phyloP scores from a whole-genome alignment of 2,329 filamentous ascomycete species.

The Fusarium continuum region DNA sequence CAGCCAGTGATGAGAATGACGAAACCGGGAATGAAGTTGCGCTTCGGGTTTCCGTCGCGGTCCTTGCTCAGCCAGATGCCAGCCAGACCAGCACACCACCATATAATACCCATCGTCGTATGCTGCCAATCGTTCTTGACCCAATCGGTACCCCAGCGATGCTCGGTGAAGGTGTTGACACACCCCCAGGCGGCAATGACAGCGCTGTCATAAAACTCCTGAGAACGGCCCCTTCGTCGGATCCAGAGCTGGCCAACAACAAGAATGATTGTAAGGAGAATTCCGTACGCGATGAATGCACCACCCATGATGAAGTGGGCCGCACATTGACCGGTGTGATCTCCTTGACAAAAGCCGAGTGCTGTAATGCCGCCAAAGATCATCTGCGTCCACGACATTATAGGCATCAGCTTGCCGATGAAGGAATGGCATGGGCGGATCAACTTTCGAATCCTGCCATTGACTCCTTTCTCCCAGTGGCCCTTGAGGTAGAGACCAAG shows the following conservation, averaged over 20 bases:
- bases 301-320: constrained; percentile 99
- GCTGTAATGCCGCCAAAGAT: constrained; percentile 93
- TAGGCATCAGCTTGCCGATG: constrained; percentile 85
- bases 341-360: constrained; percentile 89
- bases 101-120: constrained; percentile 98
- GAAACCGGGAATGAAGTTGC: constrained; percentile 92
- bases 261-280: constrained; percentile 84
- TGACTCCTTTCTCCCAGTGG: constrained; percentile 85
- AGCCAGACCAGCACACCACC: constrained; percentile 93
- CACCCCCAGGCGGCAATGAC: constrained; percentile 96
- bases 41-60: constrained; percentile 83
- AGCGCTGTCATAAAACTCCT: constrained; percentile 95
- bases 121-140: constrained; percentile 95
- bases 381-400: constrained; percentile 93
- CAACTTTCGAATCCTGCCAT: constrained; percentile 77
- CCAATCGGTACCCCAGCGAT: constrained; percentile 91
- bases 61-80: constrained; percentile 92
- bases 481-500: constrained; percentile 89
- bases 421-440: constrained; percentile 80
- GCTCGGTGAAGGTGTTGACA: constrained; percentile 98
- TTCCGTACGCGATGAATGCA: constrained; percentile 93
- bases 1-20: constrained; percentile 93
- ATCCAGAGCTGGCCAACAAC: constrained; percentile 91
- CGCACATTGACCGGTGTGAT: constrained; percentile 90
- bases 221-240: constrained; percentile 80